Base-by-base conservation (phyloP, 2,329 filamentous ascomycete genomes). In the Penicillium rolfsii region DNA sequence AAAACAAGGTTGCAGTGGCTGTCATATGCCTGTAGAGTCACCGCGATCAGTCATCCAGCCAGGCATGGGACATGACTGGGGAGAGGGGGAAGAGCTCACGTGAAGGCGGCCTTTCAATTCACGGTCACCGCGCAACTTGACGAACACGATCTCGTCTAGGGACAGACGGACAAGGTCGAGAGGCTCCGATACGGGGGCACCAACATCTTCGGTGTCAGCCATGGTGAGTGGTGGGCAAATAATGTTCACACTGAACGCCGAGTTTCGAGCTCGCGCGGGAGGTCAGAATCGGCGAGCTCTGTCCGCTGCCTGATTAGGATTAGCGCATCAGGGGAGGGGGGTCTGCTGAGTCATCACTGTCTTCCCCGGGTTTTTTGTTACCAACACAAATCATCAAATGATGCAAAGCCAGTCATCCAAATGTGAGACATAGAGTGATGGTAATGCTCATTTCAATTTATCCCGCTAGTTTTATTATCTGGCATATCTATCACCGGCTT, bases 1-100 rank as follows among this genome's bases (percentile, higher is more conserved):
- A 99, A 84, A 5, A 99, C 92, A 48, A 99, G 80, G 74, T 99
- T 99, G 85, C 96, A 99, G 78, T 99, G 95, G 73, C 92, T 97
- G 76, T 99, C 95, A 76, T 99, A 99, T 58, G 95, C 95, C 95
- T 99, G 64, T 35, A 28, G 2, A 54, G 36, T 33, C 11, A 46
- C 49, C 19, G 54, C 2, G 24, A 55, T 74, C 62, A 70, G 65
- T 66, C 55, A 58, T 57, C 35, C 43, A 55, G 52, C 54, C 26
- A 11, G 26, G 40, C 8, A 36, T 55, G 41, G 9, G 8, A 30
- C 30, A 22, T 33, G 52, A 43, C 24, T 46, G 40, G 50, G 43
- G n/a, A 2, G 30, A 30, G n/a, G 19, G 14, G 35, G 19, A n/a
- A n/a, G 35, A 36, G 79, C 89, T 74, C 81, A 98, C 95, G 79